Evolutionary conservation across 2,329 filamentous ascomycete genomes (phyloP), one percentile per base, ranked within the genome.

Genomic region (Polytolypa hystricis): DNA sequence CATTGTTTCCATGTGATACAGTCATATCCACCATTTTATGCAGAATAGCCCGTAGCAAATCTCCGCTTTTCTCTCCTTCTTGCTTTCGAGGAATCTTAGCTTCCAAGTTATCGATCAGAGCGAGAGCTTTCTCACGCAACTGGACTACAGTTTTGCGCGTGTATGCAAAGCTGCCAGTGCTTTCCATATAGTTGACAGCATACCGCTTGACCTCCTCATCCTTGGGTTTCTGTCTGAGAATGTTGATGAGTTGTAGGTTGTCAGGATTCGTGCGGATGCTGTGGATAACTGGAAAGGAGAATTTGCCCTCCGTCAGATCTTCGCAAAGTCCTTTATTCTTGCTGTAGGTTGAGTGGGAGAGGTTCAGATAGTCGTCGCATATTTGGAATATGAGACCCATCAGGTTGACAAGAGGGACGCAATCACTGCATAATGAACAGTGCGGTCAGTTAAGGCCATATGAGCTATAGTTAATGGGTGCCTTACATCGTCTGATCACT

Each of bases 131-230:
- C 42, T 70, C 70, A 30, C 77, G 71, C 44, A 89, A 62, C 21
- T 79, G 71, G 10, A 57, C 53, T 7, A 87, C 58, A 1, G 85
- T 82, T 34, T 73, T 67, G 41, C 77, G 70, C 11, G 83, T 89
- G 56, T 96, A 95, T 36, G 79, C 78, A 55, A 98, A 95, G 54
- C 81, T 93, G 25, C 86, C 86, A 1, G 82, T 93, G 44, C 72
- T 69, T 58, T 94, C 79, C 85, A 98, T 93, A 57, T 94, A 93
- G 30, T 70, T 70, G 14, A 96, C 79, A 3, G 91, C 91, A 56
- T 94, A 96, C 42, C 74, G 67, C 67, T 94, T 94, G 37, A 94
- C 81, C 49, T 86, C 80, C 36, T 82, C 75, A 50, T 93, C 81
- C 6, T 68, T 71, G 1, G 85, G 84, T 62, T 85, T 86, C 60